Base-by-base conservation (phyloP, 768 basidiomycete genomes). In the Podaxis rugospora region DNA sequence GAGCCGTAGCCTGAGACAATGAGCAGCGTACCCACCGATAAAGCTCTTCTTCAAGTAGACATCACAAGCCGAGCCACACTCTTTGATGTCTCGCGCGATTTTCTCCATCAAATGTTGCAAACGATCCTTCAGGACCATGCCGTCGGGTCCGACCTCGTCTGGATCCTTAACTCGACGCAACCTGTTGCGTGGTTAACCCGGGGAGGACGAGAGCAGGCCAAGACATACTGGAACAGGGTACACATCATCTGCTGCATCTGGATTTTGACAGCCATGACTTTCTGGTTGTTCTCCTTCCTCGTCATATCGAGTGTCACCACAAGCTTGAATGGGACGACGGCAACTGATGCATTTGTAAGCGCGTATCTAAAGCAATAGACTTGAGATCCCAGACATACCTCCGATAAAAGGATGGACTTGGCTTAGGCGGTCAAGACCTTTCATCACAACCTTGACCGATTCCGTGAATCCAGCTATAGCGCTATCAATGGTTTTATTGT, bases 231-330 rank as follows among this genome's bases (percentile, higher is more conserved):
- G 14, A 81, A 71, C 18, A 84, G 74, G 1, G 72, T 72, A 13
- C 66, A 57, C 76, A 84, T 80, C 72, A 80, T 75, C 46, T 82
- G 74, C 60, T 73, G 75, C 81, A 85, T 85, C 62, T 81, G 76
- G 4, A 78, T 59, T 51, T 79, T 79, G 6, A 85, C 70, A 3
- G 74, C 69, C 1, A 77, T 59, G 6, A 83, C 74, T 62, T 81
- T 82, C 58, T 74, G 76, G 59, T 84, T 79, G 56, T 85, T 85
- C 25, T 82, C 80, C n/a, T 78, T 70, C 27, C 82, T 71, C 3
- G 78, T 79, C 57, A 78, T 57, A 55, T 83, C 82, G 32, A 84
- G 69, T 16, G 76, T 75, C 25, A 81, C 73, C 3, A 81, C 80
- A 0, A 80, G 70, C 37, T 78, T 74, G 68, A 85, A 85, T 1